Conservation (phyloP, 164 flowering plant genomes). For the Platanus orientalis region DNA sequence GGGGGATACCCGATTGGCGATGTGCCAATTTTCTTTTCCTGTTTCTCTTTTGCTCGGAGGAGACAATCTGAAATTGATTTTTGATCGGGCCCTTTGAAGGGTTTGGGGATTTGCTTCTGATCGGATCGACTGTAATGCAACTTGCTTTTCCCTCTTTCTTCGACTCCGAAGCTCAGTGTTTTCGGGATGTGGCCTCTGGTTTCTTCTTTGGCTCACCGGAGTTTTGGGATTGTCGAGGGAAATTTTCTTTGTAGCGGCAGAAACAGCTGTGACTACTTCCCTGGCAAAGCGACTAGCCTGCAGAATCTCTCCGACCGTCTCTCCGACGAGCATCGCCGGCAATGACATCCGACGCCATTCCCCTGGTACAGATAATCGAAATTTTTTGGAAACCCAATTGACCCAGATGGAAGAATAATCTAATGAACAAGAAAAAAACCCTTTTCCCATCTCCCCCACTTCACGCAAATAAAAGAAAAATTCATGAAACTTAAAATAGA, state of each 20-base stretch:
- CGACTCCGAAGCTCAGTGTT: conserved; percentile 41
- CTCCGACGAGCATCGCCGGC: conserved; percentile 91
- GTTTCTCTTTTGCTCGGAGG: conserved; percentile 36
- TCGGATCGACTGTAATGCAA: conserved; percentile 27
- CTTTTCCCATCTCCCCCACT: no score
- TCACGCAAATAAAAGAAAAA: no score
- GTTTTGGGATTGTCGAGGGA: conserved; percentile 64
- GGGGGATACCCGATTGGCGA: conserved; percentile 76
- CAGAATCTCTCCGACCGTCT: conserved; percentile 78
- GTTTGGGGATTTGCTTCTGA: conserved; percentile 47
- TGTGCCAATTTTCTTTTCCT: conserved; percentile 37
- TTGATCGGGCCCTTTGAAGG: conserved; percentile 55
- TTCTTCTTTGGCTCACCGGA: conserved; percentile 41
- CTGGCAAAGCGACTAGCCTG: conserved; percentile 78
- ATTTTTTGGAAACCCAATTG: no score
- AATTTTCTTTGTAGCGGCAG: conserved; percentile 31
- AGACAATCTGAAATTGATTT: conserved; percentile 72
- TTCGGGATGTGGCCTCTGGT: conserved; percentile 30
- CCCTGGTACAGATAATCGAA: conserved; percentile 34
- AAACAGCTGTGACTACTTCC: conserved; percentile 50
- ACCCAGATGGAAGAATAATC: no score
- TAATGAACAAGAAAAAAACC: no score
- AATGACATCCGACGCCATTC: conserved; percentile 93
- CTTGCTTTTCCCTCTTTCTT: conserved; percentile 72
- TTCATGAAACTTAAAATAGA: no score